phyloP scores from a whole-genome alignment of 352 stramenopile species.

The Globisporangium spinosum region DNA sequence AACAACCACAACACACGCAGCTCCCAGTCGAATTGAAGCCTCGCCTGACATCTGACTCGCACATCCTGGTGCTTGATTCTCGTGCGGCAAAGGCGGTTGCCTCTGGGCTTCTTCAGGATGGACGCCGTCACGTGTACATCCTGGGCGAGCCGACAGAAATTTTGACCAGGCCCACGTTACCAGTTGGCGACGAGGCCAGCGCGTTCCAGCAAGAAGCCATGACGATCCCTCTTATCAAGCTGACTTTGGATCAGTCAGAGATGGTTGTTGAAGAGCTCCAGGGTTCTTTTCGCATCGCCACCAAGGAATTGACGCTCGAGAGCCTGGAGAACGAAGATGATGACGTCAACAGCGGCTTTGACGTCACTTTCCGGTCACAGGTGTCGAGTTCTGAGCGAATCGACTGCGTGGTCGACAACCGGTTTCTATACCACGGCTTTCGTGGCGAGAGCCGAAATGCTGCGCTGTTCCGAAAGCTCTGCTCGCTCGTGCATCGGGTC shows the following conservation, averaged over 20 bases:
- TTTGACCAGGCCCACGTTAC: too few species aligned
- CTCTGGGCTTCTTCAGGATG: conserved; percentile 22
- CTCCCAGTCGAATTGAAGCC: conserved; percentile 5
- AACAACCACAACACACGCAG: not conserved
- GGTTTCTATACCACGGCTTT: conserved; percentile 47
- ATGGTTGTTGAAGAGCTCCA: not conserved
- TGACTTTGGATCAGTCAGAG: not conserved
- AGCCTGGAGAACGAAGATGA: conserved; percentile 10
- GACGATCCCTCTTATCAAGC: conserved; percentile 6
- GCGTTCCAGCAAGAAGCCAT: conserved; percentile 1
- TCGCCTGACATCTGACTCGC: conserved; percentile 19
- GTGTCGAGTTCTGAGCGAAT: conserved; percentile 20
- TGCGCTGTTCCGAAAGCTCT: conserved; percentile 38
- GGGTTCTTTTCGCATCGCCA: not conserved
- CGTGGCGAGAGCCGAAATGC: conserved; percentile 43
- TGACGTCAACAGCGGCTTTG: not conserved
- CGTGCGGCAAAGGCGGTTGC: conserved; percentile 17
- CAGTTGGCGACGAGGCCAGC: not conserved
- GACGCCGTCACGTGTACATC: conserved; percentile 28
- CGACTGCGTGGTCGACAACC: conserved; percentile 45
- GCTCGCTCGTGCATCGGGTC: conserved; percentile 30
- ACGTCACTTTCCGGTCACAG: conserved; percentile 13
- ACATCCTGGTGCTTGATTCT: conserved; percentile 30
- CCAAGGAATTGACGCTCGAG: not conserved
- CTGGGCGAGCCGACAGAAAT: conserved; percentile 14